Evolutionary conservation across 1,139 yeast species (phyloP).

Genomic region (Geotrichum siamense): DNA sequence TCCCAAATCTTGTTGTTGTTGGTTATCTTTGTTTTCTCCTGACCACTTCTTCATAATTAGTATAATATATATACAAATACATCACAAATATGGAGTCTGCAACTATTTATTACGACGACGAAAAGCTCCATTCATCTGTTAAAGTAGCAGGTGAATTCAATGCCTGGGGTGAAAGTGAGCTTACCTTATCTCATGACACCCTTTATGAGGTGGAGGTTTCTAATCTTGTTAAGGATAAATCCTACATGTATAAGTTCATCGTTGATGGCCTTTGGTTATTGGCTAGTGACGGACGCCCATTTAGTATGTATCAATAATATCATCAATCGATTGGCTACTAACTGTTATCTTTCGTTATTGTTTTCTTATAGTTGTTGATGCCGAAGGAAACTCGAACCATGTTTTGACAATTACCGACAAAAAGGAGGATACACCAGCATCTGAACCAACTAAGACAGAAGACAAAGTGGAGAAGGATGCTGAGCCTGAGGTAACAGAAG

Average conservation of each 20-base stretch:
- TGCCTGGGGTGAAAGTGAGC: conserved; percentile 26
- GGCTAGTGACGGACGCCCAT: conserved; percentile 21
- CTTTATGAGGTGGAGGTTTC: conserved; percentile 17
- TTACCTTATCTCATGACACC: conserved; percentile 19
- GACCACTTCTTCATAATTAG: neutral
- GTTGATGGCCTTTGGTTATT: conserved; percentile 36
- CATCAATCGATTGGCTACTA: neutral
- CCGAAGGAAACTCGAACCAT: conserved; percentile 13
- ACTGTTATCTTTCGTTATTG: too few relatives aligned
- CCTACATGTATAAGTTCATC: conserved; percentile 34
- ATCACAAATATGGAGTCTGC: neutral
- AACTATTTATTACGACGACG: conserved; percentile 23
- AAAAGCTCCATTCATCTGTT: conserved; percentile 23
- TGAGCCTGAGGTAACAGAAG: neutral
- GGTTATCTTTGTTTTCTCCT: too few relatives aligned
- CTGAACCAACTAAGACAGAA: neutral
- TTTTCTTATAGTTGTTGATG: conserved; percentile 13
- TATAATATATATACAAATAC: too few relatives aligned
- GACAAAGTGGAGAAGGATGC: neutral
- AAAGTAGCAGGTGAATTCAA: conserved; percentile 37
- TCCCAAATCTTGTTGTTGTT: too few relatives aligned
- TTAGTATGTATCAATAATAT: conserved; percentile 20
- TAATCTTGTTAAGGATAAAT: conserved; percentile 24
- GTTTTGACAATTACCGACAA: conserved; percentile 4
- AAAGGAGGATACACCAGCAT: neutral